Base-by-base conservation (phyloP, 1,139 yeast genomes). In the Geotrichum aggregatum region DNA sequence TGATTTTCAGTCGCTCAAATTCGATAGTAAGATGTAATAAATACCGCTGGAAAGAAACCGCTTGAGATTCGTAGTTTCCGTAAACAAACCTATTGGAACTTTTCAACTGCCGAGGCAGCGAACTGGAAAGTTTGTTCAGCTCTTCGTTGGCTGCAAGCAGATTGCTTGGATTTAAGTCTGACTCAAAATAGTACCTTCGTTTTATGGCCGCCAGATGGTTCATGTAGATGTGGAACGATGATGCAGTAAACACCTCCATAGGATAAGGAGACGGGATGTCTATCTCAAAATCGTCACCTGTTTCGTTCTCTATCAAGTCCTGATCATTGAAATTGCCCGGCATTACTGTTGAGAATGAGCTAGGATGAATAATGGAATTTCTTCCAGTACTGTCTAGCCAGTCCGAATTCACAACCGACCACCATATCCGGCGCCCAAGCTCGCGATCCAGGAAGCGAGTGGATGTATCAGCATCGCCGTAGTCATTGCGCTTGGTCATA, bases 371-470 rank as follows among this genome's bases (percentile, higher is more conserved):
- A 21, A 65, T 45, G 0, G 65, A 58, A 39, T 59, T 58, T 18
- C 71, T 52, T 39, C 63, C 65, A 26, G 61, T 57, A 42, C 63
- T 68, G 47, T 71, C 72, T 39, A 63, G 60, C 75, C 75, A 71
- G 55, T 71, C 75, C 30, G 63, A 55, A 13, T 61, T 62, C 6
- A 69, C 63, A 24, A 70, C 58, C 1, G 64, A 42, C 74, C 73
- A 71, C 71, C 73, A 69, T n/a, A 66, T 58, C 28, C 70, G 43
- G 22, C 69, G 59, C 36, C 67, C 64, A 14, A 67, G 48, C 43
- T 68, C 71, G 28, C 62, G 56, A 28, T 66, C 67, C 24, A 60
- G 47, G 47, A 56, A 50, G 42, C 54, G 49, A 34, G 54, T 45
- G 2, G 52, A 48, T 21, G 54, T 45, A 24, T 52, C 54, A 21